Evolutionary conservation across 345 rosid species (phyloP), one percentile per base, ranked within the genome.

Genomic region (Hibiscus trionum): DNA sequence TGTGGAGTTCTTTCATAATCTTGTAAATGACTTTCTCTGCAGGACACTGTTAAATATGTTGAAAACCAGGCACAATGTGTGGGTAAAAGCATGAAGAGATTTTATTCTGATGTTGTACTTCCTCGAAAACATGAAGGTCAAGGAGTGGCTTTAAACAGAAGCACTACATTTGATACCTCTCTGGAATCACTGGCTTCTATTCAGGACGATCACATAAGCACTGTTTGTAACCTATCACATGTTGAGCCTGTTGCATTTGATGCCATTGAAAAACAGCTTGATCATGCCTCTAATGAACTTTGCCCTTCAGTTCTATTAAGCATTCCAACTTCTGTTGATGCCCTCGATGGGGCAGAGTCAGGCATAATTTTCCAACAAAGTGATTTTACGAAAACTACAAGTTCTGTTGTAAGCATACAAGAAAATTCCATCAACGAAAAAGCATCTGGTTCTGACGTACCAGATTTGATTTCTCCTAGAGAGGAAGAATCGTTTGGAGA

Each of bases 1-100:
- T 39, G 4, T 1, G 42, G 2, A 33, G 37, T 52, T 21, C 39
- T 64, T 49, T 73, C 26, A 26, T 65, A 37, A 55, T 73, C 33
- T 66, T 75, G 62, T 15, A 37, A 68, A 37, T 77, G 55, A n/a
- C 64, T 76, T 53, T 24, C 61, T 79, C 68, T 56, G 9, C 76
- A 86, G 89, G 83, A 83, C 31, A 55, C 80, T 11, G 82, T 80
- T 50, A 86, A 77, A 71, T 83, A 70, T 75, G 87, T 82, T 64
- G 89, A 82, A 72, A 75, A 76, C 55, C 84, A 80, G 65, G 81
- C 79, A 37, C 83, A 80, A 21, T 69, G 67, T 31, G 73, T 80
- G 42, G 85, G 86, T 62, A 78, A 69, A 73, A 83, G 72, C 26
- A 49, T 83, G 78, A 83, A 83, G 72, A 80, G 70, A 35, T 73